These are phyloP conservation scores for Xerocomus potaroensis DNA, from an alignment of 768 basidiomycete genomes.

Conservation along the genomic window DNA sequence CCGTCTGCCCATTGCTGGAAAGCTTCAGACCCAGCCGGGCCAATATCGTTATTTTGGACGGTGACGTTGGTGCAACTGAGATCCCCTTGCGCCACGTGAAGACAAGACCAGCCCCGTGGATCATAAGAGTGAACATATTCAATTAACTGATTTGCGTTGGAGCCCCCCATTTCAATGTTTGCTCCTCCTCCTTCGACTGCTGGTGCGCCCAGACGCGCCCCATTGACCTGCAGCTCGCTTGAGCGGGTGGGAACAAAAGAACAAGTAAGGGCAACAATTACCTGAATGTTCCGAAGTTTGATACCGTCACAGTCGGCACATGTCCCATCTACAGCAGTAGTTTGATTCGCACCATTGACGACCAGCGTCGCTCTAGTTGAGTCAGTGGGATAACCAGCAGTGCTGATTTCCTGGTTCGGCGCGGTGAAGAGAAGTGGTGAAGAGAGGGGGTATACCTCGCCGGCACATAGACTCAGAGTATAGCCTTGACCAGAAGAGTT, in stretches of 20 bases:
- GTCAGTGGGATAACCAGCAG: conserved; percentile 68
- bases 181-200: conserved; percentile 63
- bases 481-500: conserved; percentile 65
- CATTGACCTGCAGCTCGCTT: conserved; percentile 54
- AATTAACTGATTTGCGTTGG: conserved; percentile 65
- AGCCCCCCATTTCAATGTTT: conserved; percentile 84
- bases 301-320: conserved; percentile 57
- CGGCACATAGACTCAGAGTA: conserved; percentile 62
- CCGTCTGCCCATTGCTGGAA: conserved; percentile 82
- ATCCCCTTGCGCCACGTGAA: conserved; percentile 71
- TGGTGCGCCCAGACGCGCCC: conserved; percentile 53
- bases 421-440: conserved; percentile 64
- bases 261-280: conserved; percentile 17
- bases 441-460: conserved; percentile 56
- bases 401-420: conserved; percentile 77
- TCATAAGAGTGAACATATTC: conserved; percentile 75
- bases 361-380: conserved; percentile 63
- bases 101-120: conserved; percentile 78
- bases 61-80: conserved; percentile 59
- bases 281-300: conserved; percentile 70
- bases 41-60: conserved; percentile 81
- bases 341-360: conserved; percentile 67
- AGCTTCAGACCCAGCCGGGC: conserved; percentile 62
- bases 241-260: background rate
- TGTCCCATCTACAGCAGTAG: conserved; percentile 67